Evolutionary conservation across 2,329 filamentous ascomycete species (phyloP).

Genomic region (Stachybotrys chlorohalonatus): DNA sequence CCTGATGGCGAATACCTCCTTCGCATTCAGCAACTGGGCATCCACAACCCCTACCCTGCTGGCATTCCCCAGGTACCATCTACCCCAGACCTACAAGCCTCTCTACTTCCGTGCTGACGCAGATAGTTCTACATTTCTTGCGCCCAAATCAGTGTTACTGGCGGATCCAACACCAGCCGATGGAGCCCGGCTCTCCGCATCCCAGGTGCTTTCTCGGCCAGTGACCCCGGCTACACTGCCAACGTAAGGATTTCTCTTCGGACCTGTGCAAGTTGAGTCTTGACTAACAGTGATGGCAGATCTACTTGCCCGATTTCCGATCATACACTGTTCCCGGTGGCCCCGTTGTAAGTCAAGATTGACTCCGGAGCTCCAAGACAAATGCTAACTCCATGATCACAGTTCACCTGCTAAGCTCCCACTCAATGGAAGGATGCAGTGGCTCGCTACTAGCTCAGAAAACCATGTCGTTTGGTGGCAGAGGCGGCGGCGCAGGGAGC

Average conservation of each 20-base stretch:
- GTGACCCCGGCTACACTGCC: slow-evolving; percentile 33
- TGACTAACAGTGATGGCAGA: slow-evolving; percentile 7
- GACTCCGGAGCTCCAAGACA: background rate
- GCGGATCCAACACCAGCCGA: slow-evolving; percentile 7
- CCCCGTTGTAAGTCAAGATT: slow-evolving; percentile 2
- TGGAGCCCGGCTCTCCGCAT: slow-evolving; percentile 16
- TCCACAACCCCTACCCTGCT: slow-evolving; percentile 43
- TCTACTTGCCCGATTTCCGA: slow-evolving; percentile 20
- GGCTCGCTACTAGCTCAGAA: no score
- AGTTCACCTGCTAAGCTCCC: slow-evolving; percentile 1
- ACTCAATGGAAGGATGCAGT: no score
- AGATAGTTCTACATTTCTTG: slow-evolving; percentile 30
- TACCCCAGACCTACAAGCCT: slow-evolving; percentile 7
- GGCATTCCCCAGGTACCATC: slow-evolving; percentile 25
- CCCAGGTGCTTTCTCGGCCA: slow-evolving; percentile 29
- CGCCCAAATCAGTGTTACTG: slow-evolving; percentile 15
- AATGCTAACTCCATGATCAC: background rate
- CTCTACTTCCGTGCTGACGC: background rate
- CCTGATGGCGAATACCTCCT: slow-evolving; percentile 49
- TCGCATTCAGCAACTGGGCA: slow-evolving; percentile 49
- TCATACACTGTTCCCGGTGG: slow-evolving; percentile 22
- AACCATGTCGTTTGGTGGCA: no score
- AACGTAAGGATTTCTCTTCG: slow-evolving; percentile 23
- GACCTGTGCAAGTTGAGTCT: background rate
- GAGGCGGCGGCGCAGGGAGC: no score